phyloP scores from a whole-genome alignment of 192 early-diverging fungal species.

The Podila epigama region DNA sequence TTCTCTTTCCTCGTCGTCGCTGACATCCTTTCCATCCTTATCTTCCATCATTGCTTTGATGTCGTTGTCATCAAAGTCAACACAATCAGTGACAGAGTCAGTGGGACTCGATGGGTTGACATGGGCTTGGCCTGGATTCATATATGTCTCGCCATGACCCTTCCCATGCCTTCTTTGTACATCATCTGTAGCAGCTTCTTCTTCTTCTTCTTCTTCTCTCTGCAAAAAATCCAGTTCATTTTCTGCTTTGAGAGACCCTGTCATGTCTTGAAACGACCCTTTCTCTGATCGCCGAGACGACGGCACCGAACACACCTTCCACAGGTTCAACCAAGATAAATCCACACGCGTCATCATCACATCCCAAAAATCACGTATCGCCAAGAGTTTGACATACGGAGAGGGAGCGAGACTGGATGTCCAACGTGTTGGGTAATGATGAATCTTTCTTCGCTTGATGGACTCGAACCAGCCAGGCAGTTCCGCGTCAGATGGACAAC shows the following conservation, averaged over 20 bases:
- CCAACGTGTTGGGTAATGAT: constrained; percentile 41
- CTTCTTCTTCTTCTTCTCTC: background rate
- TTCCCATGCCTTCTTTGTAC: too few relatives aligned
- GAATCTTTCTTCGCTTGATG: constrained; percentile 39
- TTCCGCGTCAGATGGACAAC: background rate
- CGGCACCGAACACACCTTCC: background rate
- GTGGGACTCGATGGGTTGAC: too few relatives aligned
- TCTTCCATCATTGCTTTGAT: background rate
- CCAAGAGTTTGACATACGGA: constrained; percentile 30
- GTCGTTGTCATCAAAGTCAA: too few relatives aligned
- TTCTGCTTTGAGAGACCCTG: too few relatives aligned
- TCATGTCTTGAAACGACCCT: background rate
- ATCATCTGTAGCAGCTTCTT: background rate
- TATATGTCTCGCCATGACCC: too few relatives aligned
- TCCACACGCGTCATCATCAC: constrained; percentile 21
- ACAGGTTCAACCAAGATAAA: background rate
- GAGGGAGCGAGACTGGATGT: constrained; percentile 33
- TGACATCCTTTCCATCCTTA: background rate
- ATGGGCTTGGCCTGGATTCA: too few relatives aligned
- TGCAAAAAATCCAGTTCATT: too few relatives aligned
- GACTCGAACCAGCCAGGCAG: constrained; percentile 43
- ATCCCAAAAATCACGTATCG: constrained; percentile 38
- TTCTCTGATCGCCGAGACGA: background rate
- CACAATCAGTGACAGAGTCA: too few relatives aligned
- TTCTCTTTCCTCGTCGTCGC: background rate